Conservation (phyloP, 768 basidiomycete species). For the Pleurotus tuber-regium region DNA sequence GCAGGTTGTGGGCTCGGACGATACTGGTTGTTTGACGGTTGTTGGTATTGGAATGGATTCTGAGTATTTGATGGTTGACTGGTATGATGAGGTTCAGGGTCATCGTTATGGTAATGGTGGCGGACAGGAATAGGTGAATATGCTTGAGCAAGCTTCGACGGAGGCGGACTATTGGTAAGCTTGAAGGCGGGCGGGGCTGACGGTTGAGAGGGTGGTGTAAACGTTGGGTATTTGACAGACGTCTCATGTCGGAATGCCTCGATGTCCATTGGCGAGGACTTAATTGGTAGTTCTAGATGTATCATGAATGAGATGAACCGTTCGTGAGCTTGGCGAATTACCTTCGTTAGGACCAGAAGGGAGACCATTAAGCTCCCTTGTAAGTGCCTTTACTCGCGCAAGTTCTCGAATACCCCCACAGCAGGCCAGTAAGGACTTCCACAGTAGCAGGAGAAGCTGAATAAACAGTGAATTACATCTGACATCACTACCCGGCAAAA, state of each 20-base stretch:
- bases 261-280: constrained; percentile 89
- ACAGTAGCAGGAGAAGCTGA: constrained; percentile 87
- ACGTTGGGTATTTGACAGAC: constrained; percentile 94
- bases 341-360: constrained; percentile 50
- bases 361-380: constrained; percentile 83
- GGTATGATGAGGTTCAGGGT: constrained; percentile 48
- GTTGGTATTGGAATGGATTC: constrained; percentile 15
- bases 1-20: constrained; percentile 61
- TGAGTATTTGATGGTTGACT: constrained; percentile 34
- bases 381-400: constrained; percentile 75
- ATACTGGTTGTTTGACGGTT: constrained; percentile 26
- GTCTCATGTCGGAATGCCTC: constrained; percentile 89
- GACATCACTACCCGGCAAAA: constrained; percentile 11
- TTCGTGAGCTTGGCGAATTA: constrained; percentile 13
- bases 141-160: constrained; percentile 80
- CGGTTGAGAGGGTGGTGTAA: constrained; percentile 57
- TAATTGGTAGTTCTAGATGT: constrained; percentile 61
- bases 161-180: constrained; percentile 30
- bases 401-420: constrained; percentile 92
- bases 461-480: constrained; percentile 1
- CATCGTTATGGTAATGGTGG: constrained; percentile 91
- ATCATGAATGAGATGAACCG: constrained; percentile 9
- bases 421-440: constrained; percentile 92
- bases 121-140: constrained; percentile 92
- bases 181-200: constrained; percentile 28